A percentile compares a stretch with the other conserved stretches of the same genome.
Evolutionary conservation across 1,284 basidiomycete species (phyloP).

Genomic region (Sphaerobolus stellatus): DNA sequence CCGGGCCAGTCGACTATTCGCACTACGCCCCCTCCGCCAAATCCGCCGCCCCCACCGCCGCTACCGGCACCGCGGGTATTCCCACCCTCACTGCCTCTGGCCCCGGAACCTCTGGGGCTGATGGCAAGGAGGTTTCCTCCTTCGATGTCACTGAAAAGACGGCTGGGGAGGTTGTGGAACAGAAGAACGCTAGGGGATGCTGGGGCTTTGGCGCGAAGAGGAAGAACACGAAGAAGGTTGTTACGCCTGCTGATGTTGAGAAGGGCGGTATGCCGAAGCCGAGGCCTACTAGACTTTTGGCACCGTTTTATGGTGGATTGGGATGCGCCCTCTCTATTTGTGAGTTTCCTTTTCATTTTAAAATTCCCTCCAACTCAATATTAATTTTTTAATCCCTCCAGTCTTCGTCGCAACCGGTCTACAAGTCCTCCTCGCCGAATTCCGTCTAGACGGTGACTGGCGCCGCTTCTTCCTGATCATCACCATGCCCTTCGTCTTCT

Average conservation of each 20-base stretch:
- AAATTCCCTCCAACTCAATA: not conserved
- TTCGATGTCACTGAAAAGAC: too few relatives aligned
- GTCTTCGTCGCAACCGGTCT: conserved; percentile 11
- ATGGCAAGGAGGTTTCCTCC: not conserved
- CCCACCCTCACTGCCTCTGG: not conserved
- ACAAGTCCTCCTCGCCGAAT: conserved; percentile 67
- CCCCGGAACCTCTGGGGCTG: not conserved
- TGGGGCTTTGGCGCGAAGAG: conserved; percentile 19
- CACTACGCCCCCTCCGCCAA: conserved; percentile 37
- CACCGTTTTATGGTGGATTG: conserved; percentile 75
- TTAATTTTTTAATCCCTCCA: not conserved
- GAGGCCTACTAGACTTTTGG: conserved; percentile 65
- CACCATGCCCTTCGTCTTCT: conserved; percentile 68
- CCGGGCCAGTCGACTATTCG: conserved; percentile 26
- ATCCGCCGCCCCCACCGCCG: conserved; percentile 37
- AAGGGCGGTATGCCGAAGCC: conserved; percentile 44
- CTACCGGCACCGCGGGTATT: not conserved
- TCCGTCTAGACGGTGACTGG: conserved; percentile 62
- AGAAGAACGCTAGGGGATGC: conserved; percentile 14
- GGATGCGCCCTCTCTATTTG: conserved; percentile 64
- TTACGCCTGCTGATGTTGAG: conserved; percentile 49
- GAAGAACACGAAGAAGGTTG: conserved; percentile 37
- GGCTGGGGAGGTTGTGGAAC: not conserved
- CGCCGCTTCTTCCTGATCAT: conserved; percentile 63
- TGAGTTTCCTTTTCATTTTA: conserved; percentile 31